Conservation (phyloP, 768 basidiomycete genomes). For the Suillus lakei region DNA sequence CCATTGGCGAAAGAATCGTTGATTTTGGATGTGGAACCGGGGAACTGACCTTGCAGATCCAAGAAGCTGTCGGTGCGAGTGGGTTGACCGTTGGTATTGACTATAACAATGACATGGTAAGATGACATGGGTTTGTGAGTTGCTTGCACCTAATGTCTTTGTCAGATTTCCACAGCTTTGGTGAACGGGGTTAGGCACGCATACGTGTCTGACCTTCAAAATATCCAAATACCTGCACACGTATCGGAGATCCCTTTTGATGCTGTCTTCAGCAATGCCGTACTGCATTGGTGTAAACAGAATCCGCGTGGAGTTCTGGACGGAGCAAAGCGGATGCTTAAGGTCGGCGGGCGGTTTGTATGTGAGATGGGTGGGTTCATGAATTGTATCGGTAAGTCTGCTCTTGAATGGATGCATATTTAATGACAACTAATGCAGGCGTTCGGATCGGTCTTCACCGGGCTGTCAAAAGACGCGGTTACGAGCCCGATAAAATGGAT, state of each 20-base stretch:
- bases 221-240: conserved; percentile 40
- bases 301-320: conserved; percentile 69
- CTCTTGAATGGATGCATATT: conserved; percentile 7
- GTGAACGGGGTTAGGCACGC: conserved; percentile 49
- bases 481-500: conserved; percentile 64
- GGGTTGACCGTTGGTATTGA: conserved; percentile 75
- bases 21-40: conserved; percentile 88
- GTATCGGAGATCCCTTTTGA: conserved; percentile 55
- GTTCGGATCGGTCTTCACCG: conserved; percentile 61
- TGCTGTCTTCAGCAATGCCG: conserved; percentile 80
- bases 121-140: conserved; percentile 16
- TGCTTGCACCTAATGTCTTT: not conserved
- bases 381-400: conserved; percentile 63
- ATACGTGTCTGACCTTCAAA: conserved; percentile 61
- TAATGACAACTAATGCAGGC: conserved; percentile 45
- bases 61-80: conserved; percentile 50
- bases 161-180: conserved; percentile 58
- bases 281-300: conserved; percentile 85
- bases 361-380: conserved; percentile 81
- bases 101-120: conserved; percentile 73
- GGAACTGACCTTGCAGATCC: conserved; percentile 67
- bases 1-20: conserved; percentile 70
- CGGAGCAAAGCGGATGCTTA: conserved; percentile 63
- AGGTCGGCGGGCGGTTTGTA: conserved; percentile 71
- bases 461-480: conserved; percentile 54